Conservation (phyloP, 1,139 yeast species). For the Zygotorulaspora mrakii region DNA sequence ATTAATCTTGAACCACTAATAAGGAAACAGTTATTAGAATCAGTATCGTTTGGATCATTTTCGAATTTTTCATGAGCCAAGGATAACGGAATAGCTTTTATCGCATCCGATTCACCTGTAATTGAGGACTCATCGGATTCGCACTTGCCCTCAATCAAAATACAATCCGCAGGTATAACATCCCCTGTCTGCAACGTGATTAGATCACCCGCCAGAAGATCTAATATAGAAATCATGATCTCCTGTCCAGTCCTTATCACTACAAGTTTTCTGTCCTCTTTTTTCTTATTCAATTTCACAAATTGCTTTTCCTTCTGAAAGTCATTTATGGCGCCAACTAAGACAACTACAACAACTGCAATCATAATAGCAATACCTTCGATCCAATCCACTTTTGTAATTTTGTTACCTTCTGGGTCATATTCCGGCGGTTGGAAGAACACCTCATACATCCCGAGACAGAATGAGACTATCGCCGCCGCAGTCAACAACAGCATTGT, state of each 20-base stretch:
- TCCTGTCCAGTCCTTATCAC: conserved; percentile 74
- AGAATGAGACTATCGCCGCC: conserved; percentile 86
- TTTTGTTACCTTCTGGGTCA: conserved; percentile 69
- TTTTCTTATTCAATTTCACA: conserved; percentile 77
- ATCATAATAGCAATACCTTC: conserved; percentile 97
- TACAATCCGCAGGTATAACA: conserved; percentile 82
- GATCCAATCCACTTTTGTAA: conserved; percentile 92
- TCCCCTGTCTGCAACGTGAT: conserved; percentile 88
- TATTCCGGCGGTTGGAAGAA: conserved; percentile 76
- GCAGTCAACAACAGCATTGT: conserved; percentile 77
- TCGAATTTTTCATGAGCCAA: conserved; percentile 42
- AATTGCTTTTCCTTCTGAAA: conserved; percentile 95
- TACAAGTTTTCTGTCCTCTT: conserved; percentile 77
- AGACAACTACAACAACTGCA: conserved; percentile 84
- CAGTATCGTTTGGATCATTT: conserved; percentile 15
- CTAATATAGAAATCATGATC: conserved; percentile 64
- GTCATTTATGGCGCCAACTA: conserved; percentile 92
- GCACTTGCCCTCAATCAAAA: conserved; percentile 67
- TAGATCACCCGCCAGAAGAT: conserved; percentile 82
- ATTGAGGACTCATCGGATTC: conserved; percentile 90
- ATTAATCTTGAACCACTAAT: conserved; percentile 88
- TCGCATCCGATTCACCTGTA: conserved; percentile 89
- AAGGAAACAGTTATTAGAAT: conserved; percentile 44
- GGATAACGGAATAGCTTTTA: conserved; percentile 59
- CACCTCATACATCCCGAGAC: conserved; percentile 87